A percentile compares a stretch with the other conserved stretches of the same genome.
These are phyloP conservation scores for Leccinellum rugosiceps DNA, from an alignment of 768 basidiomycete species.

Conservation along the genomic window DNA sequence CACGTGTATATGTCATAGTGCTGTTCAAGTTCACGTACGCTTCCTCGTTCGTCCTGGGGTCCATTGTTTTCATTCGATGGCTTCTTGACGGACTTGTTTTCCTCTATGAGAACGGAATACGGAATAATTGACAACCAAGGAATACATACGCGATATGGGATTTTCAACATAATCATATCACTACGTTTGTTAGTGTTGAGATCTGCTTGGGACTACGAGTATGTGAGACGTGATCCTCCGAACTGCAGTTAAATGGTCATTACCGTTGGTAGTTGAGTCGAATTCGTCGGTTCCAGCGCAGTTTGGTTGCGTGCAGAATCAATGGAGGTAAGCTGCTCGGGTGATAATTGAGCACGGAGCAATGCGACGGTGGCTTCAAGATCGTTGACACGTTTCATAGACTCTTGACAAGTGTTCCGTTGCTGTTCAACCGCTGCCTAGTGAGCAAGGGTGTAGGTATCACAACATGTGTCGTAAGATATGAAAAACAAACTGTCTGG, in stretches of 20 bases:
- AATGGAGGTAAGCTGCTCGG: conserved; percentile 18
- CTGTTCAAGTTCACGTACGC: conserved; percentile 14
- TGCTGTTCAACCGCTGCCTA: conserved; percentile 16
- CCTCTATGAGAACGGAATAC: conserved; percentile 1
- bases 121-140: not conserved
- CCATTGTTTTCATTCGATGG: not conserved
- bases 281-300: not conserved
- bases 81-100: conserved; percentile 10
- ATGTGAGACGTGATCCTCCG: conserved; percentile 5
- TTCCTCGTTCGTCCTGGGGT: conserved; percentile 3
- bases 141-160: conserved; percentile 20
- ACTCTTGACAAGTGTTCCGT: conserved; percentile 9
- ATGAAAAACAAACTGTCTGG: conserved; percentile 20
- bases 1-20: not conserved
- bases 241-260: not conserved
- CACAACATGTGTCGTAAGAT: not conserved
- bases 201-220: conserved; percentile 7
- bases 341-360: conserved; percentile 18
- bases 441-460: not conserved
- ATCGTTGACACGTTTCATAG: conserved; percentile 10
- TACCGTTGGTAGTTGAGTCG: conserved; percentile 11
- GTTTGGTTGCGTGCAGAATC: conserved; percentile 3
- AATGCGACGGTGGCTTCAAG: conserved; percentile 16
- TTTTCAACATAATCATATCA: conserved; percentile 22
- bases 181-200: conserved; percentile 11